Percentiles rank a stretch among this genome's conserved stretches.
phyloP scores from a whole-genome alignment of 306 rosid species.

The Ceratonia siliqua region DNA sequence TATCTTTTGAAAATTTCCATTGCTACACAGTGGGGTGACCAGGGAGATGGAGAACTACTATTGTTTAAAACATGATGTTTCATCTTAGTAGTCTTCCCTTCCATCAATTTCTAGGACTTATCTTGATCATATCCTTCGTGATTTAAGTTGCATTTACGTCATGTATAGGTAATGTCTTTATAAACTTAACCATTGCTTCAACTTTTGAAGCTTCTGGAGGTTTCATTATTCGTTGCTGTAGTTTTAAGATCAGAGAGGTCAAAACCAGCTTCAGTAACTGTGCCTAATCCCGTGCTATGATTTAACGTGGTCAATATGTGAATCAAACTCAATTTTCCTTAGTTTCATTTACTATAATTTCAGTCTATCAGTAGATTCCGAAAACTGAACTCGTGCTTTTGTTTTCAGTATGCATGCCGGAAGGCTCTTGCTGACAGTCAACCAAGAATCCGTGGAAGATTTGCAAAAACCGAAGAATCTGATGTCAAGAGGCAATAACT shows the following conservation, averaged over 20 bases:
- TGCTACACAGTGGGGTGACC: not conserved
- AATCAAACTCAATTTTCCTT: not conserved
- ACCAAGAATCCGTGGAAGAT: constrained; percentile 98
- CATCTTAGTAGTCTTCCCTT: constrained; percentile 7
- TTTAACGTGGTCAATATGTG: not conserved
- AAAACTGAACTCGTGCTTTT: constrained; percentile 21
- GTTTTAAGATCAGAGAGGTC: not conserved
- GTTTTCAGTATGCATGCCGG: constrained; percentile 89
- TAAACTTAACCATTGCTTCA: not conserved
- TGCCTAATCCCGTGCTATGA: not conserved
- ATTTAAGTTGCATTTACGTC: not conserved
- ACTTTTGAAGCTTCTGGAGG: not conserved
- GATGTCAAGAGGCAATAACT: constrained; percentile 60
- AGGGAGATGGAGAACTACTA: not conserved
- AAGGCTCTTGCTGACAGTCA: constrained; percentile 99
- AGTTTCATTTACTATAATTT: constrained; percentile 2
- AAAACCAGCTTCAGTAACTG: not conserved
- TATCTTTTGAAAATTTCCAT: not conserved
- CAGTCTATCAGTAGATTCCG: not conserved
- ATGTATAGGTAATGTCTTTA: not conserved
- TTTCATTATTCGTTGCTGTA: not conserved
- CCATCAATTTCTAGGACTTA: not conserved
- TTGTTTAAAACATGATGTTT: not conserved
- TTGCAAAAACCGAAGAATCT: constrained; percentile 83
- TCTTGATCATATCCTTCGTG: constrained; percentile 2